A percentile compares a stretch with the other conserved stretches of the same genome.
phyloP scores from a whole-genome alignment of 768 basidiomycete genomes.

The Boletus sp. region DNA sequence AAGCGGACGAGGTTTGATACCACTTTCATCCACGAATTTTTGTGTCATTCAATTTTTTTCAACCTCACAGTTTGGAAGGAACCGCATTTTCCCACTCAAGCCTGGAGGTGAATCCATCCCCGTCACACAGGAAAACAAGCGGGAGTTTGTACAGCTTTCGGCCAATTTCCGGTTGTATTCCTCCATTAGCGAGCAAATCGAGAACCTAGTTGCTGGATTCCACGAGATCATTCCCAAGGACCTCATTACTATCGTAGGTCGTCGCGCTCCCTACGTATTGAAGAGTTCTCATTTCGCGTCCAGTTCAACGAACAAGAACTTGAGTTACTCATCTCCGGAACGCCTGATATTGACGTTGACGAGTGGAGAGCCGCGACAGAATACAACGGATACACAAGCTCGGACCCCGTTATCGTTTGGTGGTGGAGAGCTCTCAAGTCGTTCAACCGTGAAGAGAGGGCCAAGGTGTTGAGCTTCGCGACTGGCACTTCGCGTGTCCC shows the following conservation, averaged over 20 bases:
- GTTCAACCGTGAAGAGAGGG: conserved; percentile 93
- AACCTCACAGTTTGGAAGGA: conserved; percentile 76
- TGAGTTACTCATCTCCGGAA: conserved; percentile 91
- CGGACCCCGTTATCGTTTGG: conserved; percentile 96
- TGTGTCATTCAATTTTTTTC: neutral
- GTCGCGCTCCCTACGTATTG: neutral
- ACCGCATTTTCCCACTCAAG: conserved; percentile 83
- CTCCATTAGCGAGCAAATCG: conserved; percentile 95
- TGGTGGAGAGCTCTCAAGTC: conserved; percentile 99
- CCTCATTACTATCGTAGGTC: conserved; percentile 82
- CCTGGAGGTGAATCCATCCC: conserved; percentile 76
- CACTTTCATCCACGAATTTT: neutral
- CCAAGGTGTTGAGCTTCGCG: conserved; percentile 96
- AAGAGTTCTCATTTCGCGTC: conserved; percentile 5
- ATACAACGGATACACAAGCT: conserved; percentile 82
- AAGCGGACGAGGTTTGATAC: conserved; percentile 76
- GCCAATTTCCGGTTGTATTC: conserved; percentile 91
- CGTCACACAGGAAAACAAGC: conserved; percentile 95
- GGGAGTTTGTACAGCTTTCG: conserved; percentile 93
- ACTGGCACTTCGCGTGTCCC: conserved; percentile 92
- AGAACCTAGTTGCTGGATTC: conserved; percentile 85
- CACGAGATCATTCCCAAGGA: conserved; percentile 98
- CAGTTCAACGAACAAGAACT: conserved; percentile 95
- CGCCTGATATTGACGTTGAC: conserved; percentile 98
- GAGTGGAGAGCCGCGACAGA: conserved; percentile 94